A percentile compares a stretch with the other conserved stretches of the same genome.
Conservation (phyloP, 176 grass and related monocot species). For the Saccharum spontaneum region DNA sequence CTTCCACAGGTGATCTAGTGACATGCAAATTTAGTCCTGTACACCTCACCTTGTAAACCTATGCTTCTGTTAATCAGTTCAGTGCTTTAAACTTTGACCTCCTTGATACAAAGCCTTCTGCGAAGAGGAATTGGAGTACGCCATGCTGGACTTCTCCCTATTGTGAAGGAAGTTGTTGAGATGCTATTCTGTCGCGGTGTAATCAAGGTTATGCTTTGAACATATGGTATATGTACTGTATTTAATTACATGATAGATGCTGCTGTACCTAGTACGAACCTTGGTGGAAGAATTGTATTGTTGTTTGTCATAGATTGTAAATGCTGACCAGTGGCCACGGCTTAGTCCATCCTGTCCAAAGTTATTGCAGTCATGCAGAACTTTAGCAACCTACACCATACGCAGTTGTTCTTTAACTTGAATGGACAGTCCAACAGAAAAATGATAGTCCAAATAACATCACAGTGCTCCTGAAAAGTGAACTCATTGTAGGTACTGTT, state of each 20-base stretch:
- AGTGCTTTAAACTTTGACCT: constrained; percentile 22
- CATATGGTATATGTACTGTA: constrained; percentile 14
- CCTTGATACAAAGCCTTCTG: constrained; percentile 70
- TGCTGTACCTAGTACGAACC: constrained; percentile 22
- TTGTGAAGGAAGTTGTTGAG: constrained; percentile 98
- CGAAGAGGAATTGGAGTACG: constrained; percentile 90
- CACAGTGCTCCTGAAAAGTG: not conserved
- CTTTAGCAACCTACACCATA: not conserved
- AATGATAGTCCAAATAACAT: not conserved
- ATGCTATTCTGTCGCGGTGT: constrained; percentile 97
- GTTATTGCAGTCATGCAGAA: not conserved
- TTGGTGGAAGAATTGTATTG: not conserved
- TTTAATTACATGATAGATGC: constrained; percentile 39
- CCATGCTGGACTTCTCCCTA: constrained; percentile 98
- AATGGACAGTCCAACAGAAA: not conserved
- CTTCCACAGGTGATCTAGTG: constrained; percentile 76
- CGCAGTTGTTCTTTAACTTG: constrained; percentile 1
- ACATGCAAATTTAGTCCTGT: constrained; percentile 12
- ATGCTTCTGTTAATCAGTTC: constrained; percentile 21
- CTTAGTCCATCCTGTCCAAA: not conserved
- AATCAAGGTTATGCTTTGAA: constrained; percentile 77
- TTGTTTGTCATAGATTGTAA: not conserved
- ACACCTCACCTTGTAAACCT: not conserved
- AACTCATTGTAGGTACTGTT: constrained; percentile 77
- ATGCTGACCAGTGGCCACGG: constrained; percentile 23